Base-by-base conservation (phyloP, 495 filamentous ascomycete genomes). In the Choiromyces venosus region DNA sequence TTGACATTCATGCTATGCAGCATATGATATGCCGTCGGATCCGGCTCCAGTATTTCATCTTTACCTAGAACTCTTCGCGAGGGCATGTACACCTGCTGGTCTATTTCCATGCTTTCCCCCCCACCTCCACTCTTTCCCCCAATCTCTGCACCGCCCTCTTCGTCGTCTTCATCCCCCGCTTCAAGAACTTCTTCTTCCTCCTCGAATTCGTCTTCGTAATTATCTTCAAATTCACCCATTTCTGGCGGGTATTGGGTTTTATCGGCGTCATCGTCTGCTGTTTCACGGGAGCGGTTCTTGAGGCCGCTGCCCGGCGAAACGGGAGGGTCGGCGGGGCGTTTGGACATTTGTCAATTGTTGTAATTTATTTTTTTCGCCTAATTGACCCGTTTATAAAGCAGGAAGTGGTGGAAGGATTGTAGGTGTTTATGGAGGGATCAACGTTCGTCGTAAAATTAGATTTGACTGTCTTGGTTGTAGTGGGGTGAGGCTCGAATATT, bases 181-280 rank as follows among this genome's bases (percentile, higher is more conserved):
- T 97, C 95, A 68, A 97, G 82, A 66, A 98, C 91, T 84, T 98
- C 94, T 81, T 97, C 93, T 77, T 97, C 94, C 79, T 93, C 96
- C 85, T 97, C 94, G 79, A 92, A 98, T 79, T 98, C 94, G 78
- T 97, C 94, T 83, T 96, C 94, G 74, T 91, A 98, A 76, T 97
- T 92, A 83, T 98, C 94, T 82, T 97, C 94, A 75, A 97, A 97
- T 73, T 95, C 92, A 80, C 91, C 91, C 84, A 90, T 90, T 69
- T 93, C 92, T 76, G 71, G 67, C 5, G 71, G 73, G 19, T 68
- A 69, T n/a, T 33, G 10, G 0, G 72, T 29, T 25, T 38, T 21
- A 52, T 73, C 38, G 12, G 37, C 33, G 16, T 66, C 52, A 9
- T 68, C 46, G 16, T 65, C 67, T 19, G 66, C 66, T 4, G 71